These are phyloP conservation scores for Closterium sp. DNA, from an alignment of 139 green algal genomes.

Conservation along the genomic window DNA sequence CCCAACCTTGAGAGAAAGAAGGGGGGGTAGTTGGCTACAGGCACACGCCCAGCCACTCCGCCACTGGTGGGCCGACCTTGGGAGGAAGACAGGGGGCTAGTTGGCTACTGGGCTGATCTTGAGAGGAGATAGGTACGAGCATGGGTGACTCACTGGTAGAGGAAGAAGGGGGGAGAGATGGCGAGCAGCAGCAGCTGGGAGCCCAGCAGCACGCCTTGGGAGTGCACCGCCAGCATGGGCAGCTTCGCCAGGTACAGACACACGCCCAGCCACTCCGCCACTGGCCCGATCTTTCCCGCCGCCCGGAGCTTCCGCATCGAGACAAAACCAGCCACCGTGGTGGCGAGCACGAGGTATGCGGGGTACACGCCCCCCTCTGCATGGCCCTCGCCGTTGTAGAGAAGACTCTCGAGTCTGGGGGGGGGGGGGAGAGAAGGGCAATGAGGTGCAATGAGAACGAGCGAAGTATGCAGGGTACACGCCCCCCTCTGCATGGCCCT, in stretches of 20 bases:
- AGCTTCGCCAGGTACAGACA: slow-evolving; percentile 81
- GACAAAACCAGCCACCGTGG: slow-evolving; percentile 69
- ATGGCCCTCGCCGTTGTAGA: slow-evolving; percentile 18
- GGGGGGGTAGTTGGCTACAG: slow-evolving; percentile 61
- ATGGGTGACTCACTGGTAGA: slow-evolving; percentile 52
- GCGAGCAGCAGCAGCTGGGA: background rate
- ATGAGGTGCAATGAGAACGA: background rate
- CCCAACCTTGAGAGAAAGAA: too few species aligned
- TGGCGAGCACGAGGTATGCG: slow-evolving; percentile 78
- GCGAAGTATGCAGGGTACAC: background rate
- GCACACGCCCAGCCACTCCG: slow-evolving; percentile 56
- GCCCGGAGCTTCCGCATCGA: slow-evolving; percentile 40
- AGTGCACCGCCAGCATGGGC: too few species aligned
- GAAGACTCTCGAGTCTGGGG: slow-evolving; percentile 20
- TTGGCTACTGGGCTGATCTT: too few species aligned
- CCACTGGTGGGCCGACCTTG: too few species aligned
- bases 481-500: slow-evolving; percentile 52
- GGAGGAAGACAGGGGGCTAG: too few species aligned
- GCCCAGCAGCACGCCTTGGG: background rate
- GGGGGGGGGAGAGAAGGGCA: background rate
- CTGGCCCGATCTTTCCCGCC: slow-evolving; percentile 25
- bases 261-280: slow-evolving; percentile 48
- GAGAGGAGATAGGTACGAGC: too few species aligned
- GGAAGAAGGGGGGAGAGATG: slow-evolving; percentile 53
- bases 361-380: slow-evolving; percentile 78